These are phyloP conservation scores for Apiospora koreana DNA, from an alignment of 2,329 filamentous ascomycete genomes.

Conservation along the genomic window DNA sequence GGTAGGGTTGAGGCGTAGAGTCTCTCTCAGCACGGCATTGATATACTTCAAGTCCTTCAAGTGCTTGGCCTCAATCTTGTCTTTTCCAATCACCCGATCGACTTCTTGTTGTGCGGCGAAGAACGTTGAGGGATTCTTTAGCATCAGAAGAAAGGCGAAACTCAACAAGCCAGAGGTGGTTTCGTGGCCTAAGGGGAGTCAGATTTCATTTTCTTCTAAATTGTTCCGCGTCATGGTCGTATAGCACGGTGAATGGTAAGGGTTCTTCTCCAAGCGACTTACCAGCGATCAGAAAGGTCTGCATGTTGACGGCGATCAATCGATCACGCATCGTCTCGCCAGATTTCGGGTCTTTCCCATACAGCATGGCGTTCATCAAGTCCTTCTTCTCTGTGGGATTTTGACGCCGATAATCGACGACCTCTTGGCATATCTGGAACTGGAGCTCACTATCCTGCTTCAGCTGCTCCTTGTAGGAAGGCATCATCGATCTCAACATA, in stretches of 20 bases:
- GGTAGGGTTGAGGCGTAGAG: slow-evolving; percentile 51
- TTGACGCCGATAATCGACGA: slow-evolving; percentile 46
- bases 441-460: slow-evolving; percentile 40
- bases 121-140: slow-evolving; percentile 63
- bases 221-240: background rate
- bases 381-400: slow-evolving; percentile 49
- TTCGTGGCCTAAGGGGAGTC: slow-evolving; percentile 68
- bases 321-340: slow-evolving; percentile 47
- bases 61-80: slow-evolving; percentile 60
- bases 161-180: slow-evolving; percentile 69
- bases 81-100: slow-evolving; percentile 62
- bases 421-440: slow-evolving; percentile 41
- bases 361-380: slow-evolving; percentile 53
- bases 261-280: slow-evolving; percentile 12
- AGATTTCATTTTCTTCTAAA: background rate
- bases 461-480: slow-evolving; percentile 23
- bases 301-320: slow-evolving; percentile 52
- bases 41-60: slow-evolving; percentile 67
- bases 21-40: slow-evolving; percentile 58
- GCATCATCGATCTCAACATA: slow-evolving; percentile 17
- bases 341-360: slow-evolving; percentile 51
- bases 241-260: background rate
- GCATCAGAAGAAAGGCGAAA: slow-evolving; percentile 65
- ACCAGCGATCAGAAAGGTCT: slow-evolving; percentile 54
- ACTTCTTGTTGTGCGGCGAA: slow-evolving; percentile 67